phyloP scores from a whole-genome alignment of 352 stramenopile species.

The Phytophthora tubulina region DNA sequence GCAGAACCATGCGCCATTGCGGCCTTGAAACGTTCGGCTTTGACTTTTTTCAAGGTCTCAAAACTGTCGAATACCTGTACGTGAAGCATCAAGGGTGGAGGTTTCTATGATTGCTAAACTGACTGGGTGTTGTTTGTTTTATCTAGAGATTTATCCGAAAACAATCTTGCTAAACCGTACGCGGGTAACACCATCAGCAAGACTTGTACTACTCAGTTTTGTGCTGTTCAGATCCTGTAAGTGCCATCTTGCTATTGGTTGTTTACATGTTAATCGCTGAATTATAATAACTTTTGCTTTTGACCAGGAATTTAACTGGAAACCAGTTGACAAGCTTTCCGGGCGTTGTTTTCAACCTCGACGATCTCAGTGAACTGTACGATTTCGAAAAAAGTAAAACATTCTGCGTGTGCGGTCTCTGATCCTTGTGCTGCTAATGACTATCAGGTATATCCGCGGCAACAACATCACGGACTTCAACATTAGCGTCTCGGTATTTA shows the following conservation, averaged over 20 bases:
- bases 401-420: background rate
- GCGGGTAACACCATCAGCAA: conserved; percentile 38
- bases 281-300: background rate
- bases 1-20: conserved; percentile 54
- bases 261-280: background rate
- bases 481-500: conserved; percentile 25
- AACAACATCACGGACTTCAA: conserved; percentile 54
- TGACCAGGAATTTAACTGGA: conserved; percentile 42
- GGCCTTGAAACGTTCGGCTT: conserved; percentile 45
- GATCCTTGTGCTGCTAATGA: background rate
- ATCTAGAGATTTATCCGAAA: conserved; percentile 50
- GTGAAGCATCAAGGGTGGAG: background rate
- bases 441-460: conserved; percentile 43
- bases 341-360: conserved; percentile 42
- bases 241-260: background rate
- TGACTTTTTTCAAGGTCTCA: conserved; percentile 43
- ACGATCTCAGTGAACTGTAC: conserved; percentile 38
- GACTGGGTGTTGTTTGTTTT: background rate
- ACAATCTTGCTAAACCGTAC: conserved; percentile 47
- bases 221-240: conserved; percentile 46
- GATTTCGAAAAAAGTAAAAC: background rate
- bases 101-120: no score
- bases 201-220: conserved; percentile 40
- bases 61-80: conserved; percentile 46
- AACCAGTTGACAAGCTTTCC: conserved; percentile 45